These are phyloP conservation scores for Insectozyma bohioensis DNA, from an alignment of 1,139 yeast genomes.

Conservation along the genomic window DNA sequence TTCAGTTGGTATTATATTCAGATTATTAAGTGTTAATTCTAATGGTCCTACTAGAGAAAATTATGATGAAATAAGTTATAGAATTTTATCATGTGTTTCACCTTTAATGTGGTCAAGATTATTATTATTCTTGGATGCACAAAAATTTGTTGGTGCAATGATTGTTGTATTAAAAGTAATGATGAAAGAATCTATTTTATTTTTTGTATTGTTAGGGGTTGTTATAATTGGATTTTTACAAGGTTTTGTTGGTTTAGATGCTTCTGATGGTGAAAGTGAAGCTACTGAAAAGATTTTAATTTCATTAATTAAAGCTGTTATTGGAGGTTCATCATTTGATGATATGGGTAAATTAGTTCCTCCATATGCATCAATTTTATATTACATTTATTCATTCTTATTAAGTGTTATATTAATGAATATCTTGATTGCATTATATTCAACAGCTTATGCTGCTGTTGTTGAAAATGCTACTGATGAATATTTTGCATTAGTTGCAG, in stretches of 20 bases:
- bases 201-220: slow-evolving; percentile 70
- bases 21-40: slow-evolving; percentile 50
- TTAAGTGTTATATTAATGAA: slow-evolving; percentile 74
- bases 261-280: slow-evolving; percentile 81
- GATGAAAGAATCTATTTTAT: slow-evolving; percentile 82
- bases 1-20: slow-evolving; percentile 50
- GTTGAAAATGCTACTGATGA: slow-evolving; percentile 73
- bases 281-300: slow-evolving; percentile 65
- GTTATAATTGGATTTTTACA: slow-evolving; percentile 81
- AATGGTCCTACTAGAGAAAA: slow-evolving; percentile 29
- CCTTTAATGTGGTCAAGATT: slow-evolving; percentile 87
- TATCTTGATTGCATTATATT: slow-evolving; percentile 79
- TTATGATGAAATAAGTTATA: slow-evolving; percentile 66
- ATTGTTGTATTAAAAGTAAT: slow-evolving; percentile 79
- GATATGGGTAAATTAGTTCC: slow-evolving; percentile 74
- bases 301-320: slow-evolving; percentile 66
- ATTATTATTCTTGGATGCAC: slow-evolving; percentile 73
- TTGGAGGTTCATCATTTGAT: slow-evolving; percentile 72
- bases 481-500: slow-evolving; percentile 81
- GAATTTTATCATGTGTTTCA: slow-evolving; percentile 76
- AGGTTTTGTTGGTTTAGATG: slow-evolving; percentile 84
- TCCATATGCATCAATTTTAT: slow-evolving; percentile 78
- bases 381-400: slow-evolving; percentile 74
- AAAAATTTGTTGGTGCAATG: slow-evolving; percentile 85
- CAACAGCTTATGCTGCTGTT: slow-evolving; percentile 80